Conservation (phyloP, 2,329 filamentous ascomycete genomes). For the Alternaria conjuncta region DNA sequence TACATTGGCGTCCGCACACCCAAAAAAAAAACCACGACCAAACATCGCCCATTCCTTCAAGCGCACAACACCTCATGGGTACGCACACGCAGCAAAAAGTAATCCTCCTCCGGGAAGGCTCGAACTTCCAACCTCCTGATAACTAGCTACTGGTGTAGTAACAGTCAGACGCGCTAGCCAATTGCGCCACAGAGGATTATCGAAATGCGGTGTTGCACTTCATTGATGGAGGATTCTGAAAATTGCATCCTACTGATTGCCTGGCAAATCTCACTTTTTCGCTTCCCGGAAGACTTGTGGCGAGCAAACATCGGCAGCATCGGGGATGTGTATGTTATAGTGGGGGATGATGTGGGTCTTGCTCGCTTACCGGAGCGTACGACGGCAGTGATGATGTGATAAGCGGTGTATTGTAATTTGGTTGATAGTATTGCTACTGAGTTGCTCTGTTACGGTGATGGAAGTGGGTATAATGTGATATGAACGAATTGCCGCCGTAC, state of each 20-base stretch:
- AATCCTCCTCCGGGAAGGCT: constrained; percentile 41
- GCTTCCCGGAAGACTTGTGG: too few relatives aligned
- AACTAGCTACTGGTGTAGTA: constrained; percentile 50
- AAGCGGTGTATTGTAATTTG: background rate
- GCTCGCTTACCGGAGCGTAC: constrained; percentile 9
- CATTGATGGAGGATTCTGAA: background rate
- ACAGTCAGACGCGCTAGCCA: constrained; percentile 69
- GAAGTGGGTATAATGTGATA: background rate
- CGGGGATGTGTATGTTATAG: background rate
- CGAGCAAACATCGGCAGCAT: background rate
- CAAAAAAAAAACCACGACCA: too few relatives aligned
- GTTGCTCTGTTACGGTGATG: background rate
- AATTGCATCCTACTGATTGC: background rate
- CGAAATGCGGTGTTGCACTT: constrained; percentile 24
- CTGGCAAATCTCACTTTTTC: background rate
- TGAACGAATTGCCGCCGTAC: background rate
- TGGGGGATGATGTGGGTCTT: constrained; percentile 10
- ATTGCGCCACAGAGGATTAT: constrained; percentile 53
- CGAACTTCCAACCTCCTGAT: constrained; percentile 45
- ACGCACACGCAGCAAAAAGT: background rate
- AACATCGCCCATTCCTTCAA: too few relatives aligned
- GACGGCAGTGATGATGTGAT: background rate
- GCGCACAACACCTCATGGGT: too few relatives aligned
- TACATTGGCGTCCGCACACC: too few relatives aligned
- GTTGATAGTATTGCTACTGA: background rate